A percentile compares a stretch with the other conserved stretches of the same genome.
phyloP scores from a whole-genome alignment of 2,329 filamentous ascomycete species.

The Cordyceps tenuipes region DNA sequence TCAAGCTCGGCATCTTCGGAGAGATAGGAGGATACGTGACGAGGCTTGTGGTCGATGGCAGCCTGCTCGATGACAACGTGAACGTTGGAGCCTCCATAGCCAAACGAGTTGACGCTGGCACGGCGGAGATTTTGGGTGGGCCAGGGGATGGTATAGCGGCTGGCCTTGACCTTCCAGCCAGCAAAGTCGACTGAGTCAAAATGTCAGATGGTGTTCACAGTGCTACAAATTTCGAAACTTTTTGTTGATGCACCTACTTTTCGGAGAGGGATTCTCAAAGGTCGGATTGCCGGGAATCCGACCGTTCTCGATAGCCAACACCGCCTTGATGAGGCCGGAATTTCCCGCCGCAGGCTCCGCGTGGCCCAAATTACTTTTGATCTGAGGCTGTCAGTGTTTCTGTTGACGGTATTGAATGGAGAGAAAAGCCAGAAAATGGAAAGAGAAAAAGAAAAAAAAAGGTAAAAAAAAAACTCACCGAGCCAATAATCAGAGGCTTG shows the following conservation, averaged over 20 bases:
- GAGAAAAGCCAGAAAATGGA: too few relatives aligned
- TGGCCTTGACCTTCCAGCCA: slow-evolving; percentile 18
- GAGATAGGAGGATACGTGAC: neutral
- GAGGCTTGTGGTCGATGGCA: neutral
- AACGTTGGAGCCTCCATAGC: slow-evolving; percentile 35
- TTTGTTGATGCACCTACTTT: neutral
- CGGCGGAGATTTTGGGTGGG: slow-evolving; percentile 16
- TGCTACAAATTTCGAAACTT: too few relatives aligned
- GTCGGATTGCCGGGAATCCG: slow-evolving; percentile 25
- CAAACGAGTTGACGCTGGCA: slow-evolving; percentile 33
- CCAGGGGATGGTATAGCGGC: slow-evolving; percentile 25
- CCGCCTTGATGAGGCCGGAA: slow-evolving; percentile 22
- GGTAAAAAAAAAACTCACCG: slow-evolving; percentile 14
- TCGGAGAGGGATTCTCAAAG: slow-evolving; percentile 17
- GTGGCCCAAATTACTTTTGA: slow-evolving; percentile 26
- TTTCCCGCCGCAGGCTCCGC: slow-evolving; percentile 22
- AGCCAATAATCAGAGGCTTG: slow-evolving; percentile 21
- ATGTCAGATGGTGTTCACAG: too few relatives aligned
- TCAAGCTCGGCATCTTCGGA: neutral
- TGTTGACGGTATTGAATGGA: too few relatives aligned
- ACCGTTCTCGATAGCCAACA: slow-evolving; percentile 20
- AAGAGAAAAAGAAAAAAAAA: too few relatives aligned
- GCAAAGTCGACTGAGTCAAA: slow-evolving; percentile 26
- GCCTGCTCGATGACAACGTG: slow-evolving; percentile 28
- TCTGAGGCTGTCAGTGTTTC: neutral